Conservation (phyloP, 2,329 filamentous ascomycete genomes). For the Phaeosphaeriaceae sp. region DNA sequence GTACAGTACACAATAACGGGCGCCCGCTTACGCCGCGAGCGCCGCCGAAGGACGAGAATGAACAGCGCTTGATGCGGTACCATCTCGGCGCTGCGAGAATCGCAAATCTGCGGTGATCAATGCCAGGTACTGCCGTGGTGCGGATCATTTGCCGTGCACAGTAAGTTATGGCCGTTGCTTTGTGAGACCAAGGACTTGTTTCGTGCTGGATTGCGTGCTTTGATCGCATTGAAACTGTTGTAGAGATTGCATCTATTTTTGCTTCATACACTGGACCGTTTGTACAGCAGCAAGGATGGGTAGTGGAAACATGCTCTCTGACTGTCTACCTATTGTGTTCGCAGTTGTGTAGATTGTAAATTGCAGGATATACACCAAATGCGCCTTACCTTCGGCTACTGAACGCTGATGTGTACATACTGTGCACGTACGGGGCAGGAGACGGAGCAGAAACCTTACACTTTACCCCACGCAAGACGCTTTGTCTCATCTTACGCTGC, state of each 20-base stretch:
- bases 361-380: not conserved
- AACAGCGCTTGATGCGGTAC: not conserved
- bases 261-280: not conserved
- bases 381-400: not conserved
- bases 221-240: not conserved
- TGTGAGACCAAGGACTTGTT: not conserved
- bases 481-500: not conserved
- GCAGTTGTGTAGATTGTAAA: not conserved
- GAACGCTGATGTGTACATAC: no score
- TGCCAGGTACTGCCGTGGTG: slow-evolving; percentile 24
- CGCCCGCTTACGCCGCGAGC: not conserved
- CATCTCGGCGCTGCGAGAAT: slow-evolving; percentile 3
- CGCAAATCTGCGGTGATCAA: slow-evolving; percentile 23
- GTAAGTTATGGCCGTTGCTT: not conserved
- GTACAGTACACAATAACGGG: not conserved
- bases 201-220: not conserved
- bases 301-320: not conserved
- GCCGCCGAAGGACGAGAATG: not conserved
- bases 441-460: not conserved
- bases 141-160: not conserved
- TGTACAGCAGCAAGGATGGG: not conserved
- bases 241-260: not conserved
- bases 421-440: not conserved
- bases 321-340: not conserved
- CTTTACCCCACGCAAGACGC: not conserved